Evolutionary conservation across 1,284 basidiomycete species (phyloP).

Genomic region (Inonotus obliquus): DNA sequence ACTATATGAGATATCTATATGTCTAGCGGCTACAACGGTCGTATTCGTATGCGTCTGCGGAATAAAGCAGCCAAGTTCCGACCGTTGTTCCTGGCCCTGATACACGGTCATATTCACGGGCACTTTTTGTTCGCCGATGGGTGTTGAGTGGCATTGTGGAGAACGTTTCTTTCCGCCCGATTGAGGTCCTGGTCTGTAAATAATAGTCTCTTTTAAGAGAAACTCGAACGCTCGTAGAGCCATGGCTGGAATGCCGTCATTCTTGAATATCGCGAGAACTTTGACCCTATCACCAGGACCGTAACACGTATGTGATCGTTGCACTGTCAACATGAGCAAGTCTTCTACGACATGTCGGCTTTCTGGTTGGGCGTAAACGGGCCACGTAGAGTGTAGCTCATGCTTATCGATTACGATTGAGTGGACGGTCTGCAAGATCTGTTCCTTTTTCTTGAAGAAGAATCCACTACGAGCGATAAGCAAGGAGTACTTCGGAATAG

Average conservation of each 20-base stretch:
- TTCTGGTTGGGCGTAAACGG: constrained; percentile 77
- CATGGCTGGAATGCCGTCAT: constrained; percentile 57
- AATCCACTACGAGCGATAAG: constrained; percentile 47
- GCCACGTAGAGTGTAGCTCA: constrained; percentile 87
- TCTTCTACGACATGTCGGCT: constrained; percentile 61
- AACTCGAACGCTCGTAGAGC: constrained; percentile 79
- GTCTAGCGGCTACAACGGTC: constrained; percentile 69
- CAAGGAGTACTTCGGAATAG: background rate
- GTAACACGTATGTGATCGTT: constrained; percentile 70
- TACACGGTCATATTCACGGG: constrained; percentile 68
- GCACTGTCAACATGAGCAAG: constrained; percentile 69
- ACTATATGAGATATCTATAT: constrained; percentile 78
- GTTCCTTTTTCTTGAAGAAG: constrained; percentile 65
- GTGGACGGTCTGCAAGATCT: constrained; percentile 51
- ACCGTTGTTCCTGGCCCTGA: constrained; percentile 63
- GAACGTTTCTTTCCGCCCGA: constrained; percentile 49
- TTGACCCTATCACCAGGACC: constrained; percentile 80
- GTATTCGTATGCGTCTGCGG: constrained; percentile 69
- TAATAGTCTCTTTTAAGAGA: constrained; percentile 67
- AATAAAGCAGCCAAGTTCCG: constrained; percentile 64
- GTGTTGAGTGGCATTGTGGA: constrained; percentile 48
- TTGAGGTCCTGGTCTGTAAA: constrained; percentile 56
- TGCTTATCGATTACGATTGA: constrained; percentile 83
- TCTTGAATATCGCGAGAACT: constrained; percentile 64
- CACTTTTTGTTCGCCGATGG: constrained; percentile 61